These are phyloP conservation scores for Pichia sp. DNA, from an alignment of 1,139 yeast genomes.

Conservation along the genomic window DNA sequence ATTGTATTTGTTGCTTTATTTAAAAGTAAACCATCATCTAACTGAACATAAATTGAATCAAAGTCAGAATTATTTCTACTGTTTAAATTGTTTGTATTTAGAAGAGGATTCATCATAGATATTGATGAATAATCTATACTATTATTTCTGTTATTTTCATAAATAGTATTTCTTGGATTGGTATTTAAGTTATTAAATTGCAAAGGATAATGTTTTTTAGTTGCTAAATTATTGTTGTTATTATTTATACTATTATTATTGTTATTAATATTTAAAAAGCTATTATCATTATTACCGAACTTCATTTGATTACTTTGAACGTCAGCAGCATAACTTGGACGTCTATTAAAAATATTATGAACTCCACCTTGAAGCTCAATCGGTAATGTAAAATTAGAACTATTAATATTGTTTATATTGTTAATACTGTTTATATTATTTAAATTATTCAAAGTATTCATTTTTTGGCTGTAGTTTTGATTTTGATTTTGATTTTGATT, in stretches of 20 bases:
- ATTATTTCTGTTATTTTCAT: slow-evolving; percentile 18
- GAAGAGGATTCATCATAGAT: neutral
- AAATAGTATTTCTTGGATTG: slow-evolving; percentile 8
- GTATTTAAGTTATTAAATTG: slow-evolving; percentile 6
- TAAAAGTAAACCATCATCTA: slow-evolving; percentile 53
- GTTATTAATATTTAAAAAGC: too few relatives aligned
- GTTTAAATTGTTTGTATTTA: neutral
- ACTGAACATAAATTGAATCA: slow-evolving; percentile 26
- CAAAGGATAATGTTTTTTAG: slow-evolving; percentile 3
- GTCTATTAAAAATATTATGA: slow-evolving; percentile 52
- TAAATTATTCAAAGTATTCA: neutral
- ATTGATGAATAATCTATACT: slow-evolving; percentile 19
- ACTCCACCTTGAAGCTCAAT: slow-evolving; percentile 60
- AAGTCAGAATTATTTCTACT: slow-evolving; percentile 8
- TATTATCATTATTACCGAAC: neutral
- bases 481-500: neutral
- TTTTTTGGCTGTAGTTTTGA: neutral
- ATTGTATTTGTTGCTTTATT: slow-evolving; percentile 41
- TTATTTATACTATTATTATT: too few relatives aligned
- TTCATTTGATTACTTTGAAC: slow-evolving; percentile 28
- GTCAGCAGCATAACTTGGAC: slow-evolving; percentile 65
- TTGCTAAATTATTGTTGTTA: neutral
- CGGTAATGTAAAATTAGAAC: slow-evolving; percentile 42
- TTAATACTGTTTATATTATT: neutral
- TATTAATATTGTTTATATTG: neutral